These are phyloP conservation scores for Lactarius akahatsu DNA, from an alignment of 768 basidiomycete genomes.

Conservation along the genomic window DNA sequence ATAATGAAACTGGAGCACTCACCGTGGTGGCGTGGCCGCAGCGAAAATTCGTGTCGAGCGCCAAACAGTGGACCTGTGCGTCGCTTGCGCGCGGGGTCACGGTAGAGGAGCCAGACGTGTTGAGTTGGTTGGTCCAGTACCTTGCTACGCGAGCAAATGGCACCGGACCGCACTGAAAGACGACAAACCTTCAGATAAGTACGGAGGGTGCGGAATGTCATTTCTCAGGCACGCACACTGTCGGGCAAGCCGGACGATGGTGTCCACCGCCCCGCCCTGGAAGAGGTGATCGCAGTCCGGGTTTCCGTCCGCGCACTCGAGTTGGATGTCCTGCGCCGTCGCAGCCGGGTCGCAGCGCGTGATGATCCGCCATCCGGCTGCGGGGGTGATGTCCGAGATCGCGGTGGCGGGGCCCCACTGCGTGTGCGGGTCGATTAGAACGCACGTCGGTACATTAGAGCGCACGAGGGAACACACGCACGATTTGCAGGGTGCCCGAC, in stretches of 20 bases:
- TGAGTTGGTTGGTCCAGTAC: neutral
- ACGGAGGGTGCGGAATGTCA: neutral
- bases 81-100: neutral
- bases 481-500: conserved; percentile 15
- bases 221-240: neutral
- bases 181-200: neutral
- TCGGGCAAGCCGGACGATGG: conserved; percentile 31
- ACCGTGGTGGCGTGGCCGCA: neutral
- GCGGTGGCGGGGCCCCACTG: conserved; percentile 19
- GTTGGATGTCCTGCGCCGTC: conserved; percentile 4
- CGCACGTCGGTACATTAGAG: neutral
- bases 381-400: conserved; percentile 23
- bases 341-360: conserved; percentile 8
- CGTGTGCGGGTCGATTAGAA: neutral
- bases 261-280: conserved; percentile 25
- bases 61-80: neutral
- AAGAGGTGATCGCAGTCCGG: conserved; percentile 28
- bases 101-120: no score
- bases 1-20: neutral
- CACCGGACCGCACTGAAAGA: conserved; percentile 10
- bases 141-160: conserved; percentile 8
- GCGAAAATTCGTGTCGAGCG: conserved; percentile 5
- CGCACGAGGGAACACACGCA: conserved; percentile 5
- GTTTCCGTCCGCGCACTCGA: conserved; percentile 8
- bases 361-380: conserved; percentile 15